Base-by-base conservation (phyloP, 768 basidiomycete species). In the Neoboletus brunneissimus region DNA sequence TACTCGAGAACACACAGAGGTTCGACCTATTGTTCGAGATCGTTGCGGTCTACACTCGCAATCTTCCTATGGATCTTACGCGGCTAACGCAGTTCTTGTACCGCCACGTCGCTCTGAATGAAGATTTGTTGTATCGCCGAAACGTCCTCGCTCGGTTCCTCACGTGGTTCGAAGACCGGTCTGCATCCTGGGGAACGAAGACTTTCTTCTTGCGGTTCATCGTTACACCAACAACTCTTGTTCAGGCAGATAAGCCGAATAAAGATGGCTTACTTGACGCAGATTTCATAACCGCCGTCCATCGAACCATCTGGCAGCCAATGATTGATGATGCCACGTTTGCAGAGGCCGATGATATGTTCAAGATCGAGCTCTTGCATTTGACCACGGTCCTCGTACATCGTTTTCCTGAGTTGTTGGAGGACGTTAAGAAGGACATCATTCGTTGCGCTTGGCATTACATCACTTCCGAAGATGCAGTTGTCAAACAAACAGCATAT, bases 391-490 rank as follows among this genome's bases (percentile, higher is more conserved):
- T 93, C 34, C 80, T 99, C 57, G 88, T 98, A 5, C 89, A 95
- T 57, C 80, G 88, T 64, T 94, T 92, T 61, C 81, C 87, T 2
- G 75, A 83, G n/a, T 72, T 91, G n/a, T 78, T 97, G 42, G 84
- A 84, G 56, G 88, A 92, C 44, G 84, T 82, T 37, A 85, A 89
- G 72, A 98, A 94, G 70, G 91, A 95, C 57, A 86, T 98, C 62
- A 94, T 98, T 75, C 91, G 89, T 69, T 89, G 89, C 55, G 91
- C 93, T 20, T 98, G 94, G 94, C 82, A 87, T 64, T 91, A 87
- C 64, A 90, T 95, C 62, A 81, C 81, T 7, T 86, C 78, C 53
- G 92, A 96, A 41, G 97, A 98, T 69, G 81, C 88, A 6, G 85
- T 94, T 20, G 91, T 97, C 65, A 95, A 93, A 71, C 92, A 98